Evolutionary conservation across 31 red algal genomes (phyloP).

Genomic region (Endocladia muricata): DNA sequence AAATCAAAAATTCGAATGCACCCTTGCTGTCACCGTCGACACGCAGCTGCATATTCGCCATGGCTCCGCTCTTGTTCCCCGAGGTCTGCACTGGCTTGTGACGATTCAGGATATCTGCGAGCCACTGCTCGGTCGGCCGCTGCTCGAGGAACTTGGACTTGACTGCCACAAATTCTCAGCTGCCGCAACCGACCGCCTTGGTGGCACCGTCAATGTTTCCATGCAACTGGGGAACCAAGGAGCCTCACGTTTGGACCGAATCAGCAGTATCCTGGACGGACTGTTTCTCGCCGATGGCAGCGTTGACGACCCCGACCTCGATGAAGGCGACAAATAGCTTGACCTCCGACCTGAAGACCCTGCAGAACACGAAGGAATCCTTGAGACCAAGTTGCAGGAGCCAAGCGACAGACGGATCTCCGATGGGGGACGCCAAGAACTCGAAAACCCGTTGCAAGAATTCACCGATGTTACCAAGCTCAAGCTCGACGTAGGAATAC

Average conservation of each 20-base stretch:
- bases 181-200: not conserved
- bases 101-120: not conserved
- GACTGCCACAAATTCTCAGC: not conserved
- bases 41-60: conserved; percentile 7
- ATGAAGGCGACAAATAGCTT: conserved; percentile 7
- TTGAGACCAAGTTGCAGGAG: not conserved
- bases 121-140: not conserved
- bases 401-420: not conserved
- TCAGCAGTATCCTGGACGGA: conserved; percentile 19
- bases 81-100: not conserved
- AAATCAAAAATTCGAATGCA: not conserved
- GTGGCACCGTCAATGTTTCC: not conserved
- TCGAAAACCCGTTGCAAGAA: not conserved
- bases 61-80: not conserved
- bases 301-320: conserved; percentile 1
- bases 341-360: not conserved
- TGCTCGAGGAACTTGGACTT: not conserved
- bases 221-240: not conserved
- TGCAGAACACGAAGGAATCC: not conserved
- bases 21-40: not conserved
- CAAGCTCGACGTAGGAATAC: conserved; percentile 12
- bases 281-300: conserved; percentile 9
- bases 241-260: not conserved
- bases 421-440: not conserved
- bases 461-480: conserved; percentile 28